Conservation (phyloP, 306 rosid species). For the Coriaria nepalensis region DNA sequence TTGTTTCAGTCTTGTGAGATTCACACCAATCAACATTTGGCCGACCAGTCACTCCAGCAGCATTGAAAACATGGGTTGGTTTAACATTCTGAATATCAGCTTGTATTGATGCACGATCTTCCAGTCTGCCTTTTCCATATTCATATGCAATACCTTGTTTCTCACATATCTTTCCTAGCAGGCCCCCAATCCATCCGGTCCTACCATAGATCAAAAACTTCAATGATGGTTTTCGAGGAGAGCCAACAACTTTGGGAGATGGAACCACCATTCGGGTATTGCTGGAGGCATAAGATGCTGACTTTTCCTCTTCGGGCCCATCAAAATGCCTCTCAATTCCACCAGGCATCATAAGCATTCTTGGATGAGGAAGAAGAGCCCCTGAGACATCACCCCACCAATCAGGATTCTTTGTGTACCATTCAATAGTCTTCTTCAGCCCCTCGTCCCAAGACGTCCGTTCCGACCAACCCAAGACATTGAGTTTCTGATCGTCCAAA, state of each 20-base stretch:
- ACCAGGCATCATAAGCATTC: conserved; percentile 92
- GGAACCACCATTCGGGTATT: conserved; percentile 73
- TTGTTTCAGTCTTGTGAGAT: conserved; percentile 62
- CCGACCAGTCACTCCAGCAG: conserved; percentile 83
- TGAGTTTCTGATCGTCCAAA: conserved; percentile 76
- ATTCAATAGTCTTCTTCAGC: conserved; percentile 77
- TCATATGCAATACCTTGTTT: conserved; percentile 67
- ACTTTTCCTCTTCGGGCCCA: conserved; percentile 44
- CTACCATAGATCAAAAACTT: conserved; percentile 75
- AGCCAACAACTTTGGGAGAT: conserved; percentile 28
- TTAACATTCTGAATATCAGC: conserved; percentile 59
- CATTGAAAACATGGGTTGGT: conserved; percentile 77
- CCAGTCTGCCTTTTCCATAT: conserved; percentile 75
- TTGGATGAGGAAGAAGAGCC: conserved; percentile 86
- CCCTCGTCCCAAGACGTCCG: conserved; percentile 78
- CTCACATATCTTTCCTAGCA: conserved; percentile 65
- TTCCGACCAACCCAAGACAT: conserved; percentile 72
- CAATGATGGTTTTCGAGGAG: conserved; percentile 36
- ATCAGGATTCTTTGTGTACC: conserved; percentile 66
- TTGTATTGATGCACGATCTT: conserved; percentile 56
- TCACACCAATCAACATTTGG: conserved; percentile 93
- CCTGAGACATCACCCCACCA: conserved; percentile 99
- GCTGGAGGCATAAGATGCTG: conserved; percentile 31
- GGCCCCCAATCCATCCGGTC: conserved; percentile 86
- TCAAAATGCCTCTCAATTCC: conserved; percentile 59